phyloP scores from a whole-genome alignment of 73 alveolate genomes.

The Vitrella brassicaformis region DNA sequence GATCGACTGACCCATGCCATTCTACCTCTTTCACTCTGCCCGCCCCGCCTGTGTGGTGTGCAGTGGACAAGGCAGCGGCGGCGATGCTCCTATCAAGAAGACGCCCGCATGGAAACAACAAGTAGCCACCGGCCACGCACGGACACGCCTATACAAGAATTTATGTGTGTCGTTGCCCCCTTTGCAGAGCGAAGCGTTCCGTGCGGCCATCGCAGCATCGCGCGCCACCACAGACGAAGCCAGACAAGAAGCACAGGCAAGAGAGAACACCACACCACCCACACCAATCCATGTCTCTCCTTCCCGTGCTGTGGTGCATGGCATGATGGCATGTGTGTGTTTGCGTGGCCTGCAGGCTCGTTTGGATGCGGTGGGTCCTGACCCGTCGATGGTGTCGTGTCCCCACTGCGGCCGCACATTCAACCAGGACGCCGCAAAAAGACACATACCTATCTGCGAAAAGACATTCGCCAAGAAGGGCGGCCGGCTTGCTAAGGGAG shows the following conservation, averaged over 20 bases:
- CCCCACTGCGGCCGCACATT: conserved; percentile 38
- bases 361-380: neutral
- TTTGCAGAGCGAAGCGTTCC: neutral
- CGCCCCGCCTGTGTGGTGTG: too few relatives aligned
- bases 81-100: too few relatives aligned
- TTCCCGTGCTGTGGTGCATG: neutral
- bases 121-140: too few relatives aligned
- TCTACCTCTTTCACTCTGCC: too few relatives aligned
- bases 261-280: neutral
- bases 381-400: conserved; percentile 1
- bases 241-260: neutral
- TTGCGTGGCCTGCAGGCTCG: neutral
- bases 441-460: conserved; percentile 45
- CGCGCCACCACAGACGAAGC: neutral
- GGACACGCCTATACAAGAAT: too few relatives aligned
- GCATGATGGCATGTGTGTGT: neutral
- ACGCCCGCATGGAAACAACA: too few relatives aligned
- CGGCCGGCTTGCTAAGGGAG: neutral
- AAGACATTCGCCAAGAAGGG: conserved; percentile 1
- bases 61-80: too few relatives aligned
- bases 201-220: neutral
- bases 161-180: neutral
- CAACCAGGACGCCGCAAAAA: conserved; percentile 38
- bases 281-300: neutral
- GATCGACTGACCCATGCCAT: too few relatives aligned